Evolutionary conservation across 1,284 basidiomycete genomes (phyloP), one percentile per base, ranked within the genome.

Genomic region (Rhodofomes roseus): DNA sequence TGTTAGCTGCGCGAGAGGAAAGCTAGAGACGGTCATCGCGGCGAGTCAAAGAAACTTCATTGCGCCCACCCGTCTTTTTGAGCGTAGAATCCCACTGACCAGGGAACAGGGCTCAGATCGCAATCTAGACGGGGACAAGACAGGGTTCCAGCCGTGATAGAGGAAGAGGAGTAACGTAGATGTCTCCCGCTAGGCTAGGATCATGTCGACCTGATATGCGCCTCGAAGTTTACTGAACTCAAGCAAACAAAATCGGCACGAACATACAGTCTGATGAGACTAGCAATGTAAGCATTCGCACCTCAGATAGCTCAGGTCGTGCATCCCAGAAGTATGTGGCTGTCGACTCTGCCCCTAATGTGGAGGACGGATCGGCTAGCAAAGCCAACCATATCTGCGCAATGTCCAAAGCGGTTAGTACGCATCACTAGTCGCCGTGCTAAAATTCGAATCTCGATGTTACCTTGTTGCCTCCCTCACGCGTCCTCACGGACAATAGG

Each of bases 11-110:
- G 62, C 55, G 51, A 63, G 59, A 55, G 63, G 58, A 57, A 62
- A 53, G n/a, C n/a, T n/a, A 37, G 56, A 54, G 57, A 62, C 41
- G 29, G 62, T 31, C 58, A 64, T 56, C 55, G 57, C 58, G 48
- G 50, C 60, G 44, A 56, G 54, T 64, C 61, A 39, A 66, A 56
- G 37, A 55, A 7, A 2, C 25, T 34, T 16, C 18, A n/a, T 12
- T n/a, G 14, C 31, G 16, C 36, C 31, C 1, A 12, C 9, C 18
- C 29, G 16, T 11, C 50, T 52, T 36, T 52, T 52, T 52, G 50
- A 52, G 50, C 31, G 14, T 12, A 5, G 20, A 6, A 16, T n/a
- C 50, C 25, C 20, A n/a, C 9, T 52, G 37, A 11, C 31, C 31
- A 11, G 14, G 23, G 29, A 39, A 41, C 2, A 34, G 54, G 20